Base-by-base conservation (phyloP, 78 protist species). In the Andalucia godoyi region DNA sequence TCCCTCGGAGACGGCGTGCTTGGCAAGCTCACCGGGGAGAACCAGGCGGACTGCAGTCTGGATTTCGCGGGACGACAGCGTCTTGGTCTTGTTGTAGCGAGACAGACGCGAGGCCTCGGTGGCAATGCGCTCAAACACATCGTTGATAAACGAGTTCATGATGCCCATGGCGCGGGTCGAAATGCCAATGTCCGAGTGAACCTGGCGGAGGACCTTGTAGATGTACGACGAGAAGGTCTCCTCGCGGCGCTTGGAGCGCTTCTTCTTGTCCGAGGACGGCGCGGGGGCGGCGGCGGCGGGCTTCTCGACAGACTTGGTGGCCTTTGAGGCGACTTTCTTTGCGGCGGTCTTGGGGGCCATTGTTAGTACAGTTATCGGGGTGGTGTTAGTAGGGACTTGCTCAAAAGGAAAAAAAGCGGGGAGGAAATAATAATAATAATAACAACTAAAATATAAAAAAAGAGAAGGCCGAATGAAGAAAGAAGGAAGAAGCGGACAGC, bases 1-100 rank as follows among this genome's bases (percentile, higher is more conserved):
- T 34, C 91, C 95, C 74, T 87, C 88, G 54, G 85, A 70, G 70
- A 86, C 86, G 42, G 95, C 95, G 70, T 90, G 95, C 80, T 86
- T 86, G 50, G 95, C 90, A 13, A 90, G 84, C 73, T 90, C 95
- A 34, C 92, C 92, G 53, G 95, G 84, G n/a, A 90, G 79, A 38
- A 84, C 41, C 63, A 84, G 81, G 37, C 94, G 85, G 46, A 81
- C 88, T 25, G 94, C 90, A 6, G 85, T 77, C 76, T 88, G 94
- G 57, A 88, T 88, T 61, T 88, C 94, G 50, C 94, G 59, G 25
- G 84, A 71, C 61, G 76, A 69, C 72, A 84, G 57, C 65, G 90
- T 84, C 30, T 45, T 33, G 58, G 67, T 46, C 81, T 75, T 74
- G 85, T 81, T 89, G 86, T 77, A 74, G 51, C 76, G 73, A 18